A percentile compares a stretch with the other conserved stretches of the same genome.
These are phyloP conservation scores for Chrysoporthe cubensis DNA, from an alignment of 2,329 filamentous ascomycete genomes.

Conservation along the genomic window DNA sequence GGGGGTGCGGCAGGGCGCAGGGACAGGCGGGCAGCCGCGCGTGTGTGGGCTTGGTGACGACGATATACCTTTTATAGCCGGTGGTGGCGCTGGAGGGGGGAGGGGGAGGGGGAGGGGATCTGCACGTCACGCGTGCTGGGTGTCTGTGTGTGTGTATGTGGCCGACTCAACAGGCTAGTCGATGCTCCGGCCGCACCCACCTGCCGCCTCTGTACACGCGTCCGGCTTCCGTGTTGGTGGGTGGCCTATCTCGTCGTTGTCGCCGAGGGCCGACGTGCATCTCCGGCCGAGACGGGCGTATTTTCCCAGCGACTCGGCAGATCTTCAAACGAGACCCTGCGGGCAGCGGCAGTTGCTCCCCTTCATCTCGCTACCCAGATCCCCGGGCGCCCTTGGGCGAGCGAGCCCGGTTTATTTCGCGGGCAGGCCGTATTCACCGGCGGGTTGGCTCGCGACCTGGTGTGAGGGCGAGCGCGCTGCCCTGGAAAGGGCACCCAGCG, in stretches of 20 bases:
- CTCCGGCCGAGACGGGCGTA: not conserved
- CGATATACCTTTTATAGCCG: not conserved
- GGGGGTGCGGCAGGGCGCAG: not conserved
- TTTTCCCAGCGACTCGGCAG: not conserved
- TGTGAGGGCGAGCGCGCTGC: too few relatives aligned
- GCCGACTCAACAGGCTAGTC: too few relatives aligned
- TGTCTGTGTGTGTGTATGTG: too few relatives aligned
- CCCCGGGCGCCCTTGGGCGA: too few relatives aligned
- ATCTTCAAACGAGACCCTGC: not conserved
- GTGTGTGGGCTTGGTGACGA: not conserved
- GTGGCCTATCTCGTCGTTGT: not conserved
- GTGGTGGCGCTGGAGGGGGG: not conserved
- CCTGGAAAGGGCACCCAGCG: too few relatives aligned
- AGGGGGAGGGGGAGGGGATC: not conserved
- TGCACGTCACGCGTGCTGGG: not conserved
- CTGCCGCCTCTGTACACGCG: conserved; percentile 6
- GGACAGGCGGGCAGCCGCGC: not conserved
- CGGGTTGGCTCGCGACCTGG: not conserved
- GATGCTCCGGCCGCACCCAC: not conserved
- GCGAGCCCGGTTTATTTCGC: not conserved
- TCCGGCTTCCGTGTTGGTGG: not conserved
- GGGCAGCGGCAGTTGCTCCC: conserved; percentile 1
- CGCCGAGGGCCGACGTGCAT: conserved; percentile 8
- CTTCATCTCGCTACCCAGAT: conserved; percentile 1
- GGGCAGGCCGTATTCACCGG: not conserved